These are phyloP conservation scores for Daldinia eschscholtzii DNA, from an alignment of 2,329 filamentous ascomycete species.

Conservation along the genomic window DNA sequence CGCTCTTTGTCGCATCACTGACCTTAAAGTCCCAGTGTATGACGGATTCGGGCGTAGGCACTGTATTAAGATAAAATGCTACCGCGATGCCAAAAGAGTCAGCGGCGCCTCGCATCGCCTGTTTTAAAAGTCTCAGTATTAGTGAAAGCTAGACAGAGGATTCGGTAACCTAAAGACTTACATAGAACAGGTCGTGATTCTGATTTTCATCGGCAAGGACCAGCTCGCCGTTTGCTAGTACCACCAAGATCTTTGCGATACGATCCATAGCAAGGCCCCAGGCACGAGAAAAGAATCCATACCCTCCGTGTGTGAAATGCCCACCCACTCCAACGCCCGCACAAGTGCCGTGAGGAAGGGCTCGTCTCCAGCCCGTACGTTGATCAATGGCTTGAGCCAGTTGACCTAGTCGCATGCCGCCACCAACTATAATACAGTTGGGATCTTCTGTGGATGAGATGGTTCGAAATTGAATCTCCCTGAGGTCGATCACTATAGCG, in stretches of 20 bases:
- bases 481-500: slow-evolving; percentile 54
- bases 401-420: slow-evolving; percentile 59
- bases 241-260: slow-evolving; percentile 62
- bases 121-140: slow-evolving; percentile 29
- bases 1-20: slow-evolving; percentile 30
- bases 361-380: slow-evolving; percentile 49
- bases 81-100: slow-evolving; percentile 57
- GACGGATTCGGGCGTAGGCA: slow-evolving; percentile 51
- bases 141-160: neutral
- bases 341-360: slow-evolving; percentile 60
- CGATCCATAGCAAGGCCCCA: slow-evolving; percentile 66
- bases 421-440: slow-evolving; percentile 54
- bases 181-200: slow-evolving; percentile 49
- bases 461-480: slow-evolving; percentile 45
- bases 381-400: slow-evolving; percentile 55
- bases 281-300: slow-evolving; percentile 58
- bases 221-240: slow-evolving; percentile 54
- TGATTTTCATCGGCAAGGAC: slow-evolving; percentile 35
- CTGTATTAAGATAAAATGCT: slow-evolving; percentile 54
- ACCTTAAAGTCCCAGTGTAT: slow-evolving; percentile 53
- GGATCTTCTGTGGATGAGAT: slow-evolving; percentile 35
- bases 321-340: slow-evolving; percentile 61
- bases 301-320: slow-evolving; percentile 62
- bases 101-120: slow-evolving; percentile 58
- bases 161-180: slow-evolving; percentile 36